Base-by-base conservation (phyloP, 2,329 filamentous ascomycete species). In the Pseudocercospora cruenta region DNA sequence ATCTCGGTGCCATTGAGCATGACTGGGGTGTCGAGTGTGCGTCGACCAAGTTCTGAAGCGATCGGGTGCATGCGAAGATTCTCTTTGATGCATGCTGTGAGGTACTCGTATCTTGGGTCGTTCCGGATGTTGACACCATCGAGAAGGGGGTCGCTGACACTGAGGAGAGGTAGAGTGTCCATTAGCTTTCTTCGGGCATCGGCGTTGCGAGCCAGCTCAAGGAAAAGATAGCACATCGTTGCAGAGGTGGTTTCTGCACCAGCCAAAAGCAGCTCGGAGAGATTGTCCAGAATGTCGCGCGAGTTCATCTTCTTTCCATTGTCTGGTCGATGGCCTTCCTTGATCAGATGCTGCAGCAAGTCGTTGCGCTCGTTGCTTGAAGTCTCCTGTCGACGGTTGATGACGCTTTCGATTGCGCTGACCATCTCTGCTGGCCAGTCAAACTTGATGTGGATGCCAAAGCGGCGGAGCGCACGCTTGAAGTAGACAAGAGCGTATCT, bases 61-160 rank as follows among this genome's bases (percentile, higher is more conserved):
- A 65, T 65, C 3, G 64, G 60, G 36, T 66, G 64, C 59, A 66
- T 62, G 10, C 64, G 59, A 22, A 66, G 55, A 33, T 62, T 66
- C 39, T 66, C 64, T 45, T 62, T 58, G 53, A 66, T 63, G 58
- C 63, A 65, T 19, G 63, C 63, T n/a, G 31, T 31, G n/a, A 65
- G 33, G 19, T 65, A 65, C 19, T 51, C 36, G 21, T 47, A 64
- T 24, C 43, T 33, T 5, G 62, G 62, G 45, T 64, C 62, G 16
- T 47, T 61, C 16, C 63, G 58, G 21, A 65, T 54, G 14, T 47
- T 28, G 8, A 61, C 24, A 19, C 63, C 39, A 28, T 58, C 54
- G 19, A 64, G 36, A 14, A 64, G 28, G 24, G 54, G 54, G 14
- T 64, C 62, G 24, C 45, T 58, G 22, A 59, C 24, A 24, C 55